phyloP scores from a whole-genome alignment of 352 stramenopile species.

The Phytophthora tentaculata region DNA sequence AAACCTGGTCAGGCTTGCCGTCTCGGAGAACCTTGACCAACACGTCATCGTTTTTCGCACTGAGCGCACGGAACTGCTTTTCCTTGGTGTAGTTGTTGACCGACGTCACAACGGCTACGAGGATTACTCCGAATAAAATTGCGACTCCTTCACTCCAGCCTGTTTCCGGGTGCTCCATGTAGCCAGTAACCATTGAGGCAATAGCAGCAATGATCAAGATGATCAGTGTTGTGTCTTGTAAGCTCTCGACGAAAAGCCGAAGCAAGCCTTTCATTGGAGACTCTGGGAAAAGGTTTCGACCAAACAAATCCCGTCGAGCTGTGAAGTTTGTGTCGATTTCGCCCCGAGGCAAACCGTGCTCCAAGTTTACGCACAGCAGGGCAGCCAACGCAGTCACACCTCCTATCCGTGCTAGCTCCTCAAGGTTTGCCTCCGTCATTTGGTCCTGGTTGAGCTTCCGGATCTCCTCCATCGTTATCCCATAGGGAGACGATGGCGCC shows the following conservation, averaged over 20 bases:
- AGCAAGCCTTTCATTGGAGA: constrained; percentile 84
- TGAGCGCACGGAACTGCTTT: constrained; percentile 89
- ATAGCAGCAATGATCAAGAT: constrained; percentile 89
- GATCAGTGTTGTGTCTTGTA: constrained; percentile 92
- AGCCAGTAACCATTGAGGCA: constrained; percentile 83
- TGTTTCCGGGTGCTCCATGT: constrained; percentile 76
- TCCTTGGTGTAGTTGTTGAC: constrained; percentile 97
- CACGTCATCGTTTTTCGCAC: constrained; percentile 90
- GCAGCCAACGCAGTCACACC: constrained; percentile 58
- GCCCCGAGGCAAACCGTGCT: constrained; percentile 63
- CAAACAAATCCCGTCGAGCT: constrained; percentile 63
- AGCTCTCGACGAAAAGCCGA: constrained; percentile 84
- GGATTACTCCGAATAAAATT: constrained; percentile 93
- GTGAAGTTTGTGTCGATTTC: constrained; percentile 67
- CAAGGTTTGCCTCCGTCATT: constrained; percentile 81
- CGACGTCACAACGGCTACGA: constrained; percentile 95
- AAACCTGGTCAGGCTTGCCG: constrained; percentile 68
- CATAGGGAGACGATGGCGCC: constrained; percentile 70
- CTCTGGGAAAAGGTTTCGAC: constrained; percentile 69
- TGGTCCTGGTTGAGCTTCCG: constrained; percentile 77
- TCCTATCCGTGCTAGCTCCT: constrained; percentile 65
- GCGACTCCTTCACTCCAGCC: constrained; percentile 96
- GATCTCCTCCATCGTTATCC: constrained; percentile 75
- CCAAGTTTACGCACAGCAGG: constrained; percentile 73
- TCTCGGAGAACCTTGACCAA: constrained; percentile 81